Conservation (phyloP, 495 filamentous ascomycete species). For the Achaetomiella virescens region DNA sequence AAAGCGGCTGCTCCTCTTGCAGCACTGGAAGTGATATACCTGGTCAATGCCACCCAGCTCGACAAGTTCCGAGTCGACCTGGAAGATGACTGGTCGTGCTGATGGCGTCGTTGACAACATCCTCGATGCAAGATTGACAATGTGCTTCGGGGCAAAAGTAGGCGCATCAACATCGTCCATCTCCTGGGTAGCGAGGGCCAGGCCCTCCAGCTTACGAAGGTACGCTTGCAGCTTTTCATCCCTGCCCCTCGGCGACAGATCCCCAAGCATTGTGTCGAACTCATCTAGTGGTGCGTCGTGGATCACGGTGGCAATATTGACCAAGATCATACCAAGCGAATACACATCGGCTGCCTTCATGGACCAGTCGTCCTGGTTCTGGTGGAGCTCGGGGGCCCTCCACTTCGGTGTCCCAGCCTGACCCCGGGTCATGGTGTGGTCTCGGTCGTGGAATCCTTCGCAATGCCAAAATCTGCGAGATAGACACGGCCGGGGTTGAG, state of each 20-base stretch:
- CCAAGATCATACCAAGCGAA: constrained; percentile 31
- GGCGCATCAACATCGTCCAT: constrained; percentile 26
- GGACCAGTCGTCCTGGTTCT: constrained; percentile 27
- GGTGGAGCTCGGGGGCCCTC: constrained; percentile 32
- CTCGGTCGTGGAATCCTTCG: constrained; percentile 30
- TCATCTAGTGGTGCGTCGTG: constrained; percentile 26
- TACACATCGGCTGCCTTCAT: constrained; percentile 35
- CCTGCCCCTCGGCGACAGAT: constrained; percentile 19
- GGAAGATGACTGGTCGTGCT: constrained; percentile 24
- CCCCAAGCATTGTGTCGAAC: constrained; percentile 31
- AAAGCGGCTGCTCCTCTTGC: constrained; percentile 29
- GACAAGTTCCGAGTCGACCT: constrained; percentile 29
- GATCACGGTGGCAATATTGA: constrained; percentile 32
- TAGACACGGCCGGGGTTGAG: constrained; percentile 33
- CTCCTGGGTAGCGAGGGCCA: constrained; percentile 27
- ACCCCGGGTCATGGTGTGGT: constrained; percentile 32
- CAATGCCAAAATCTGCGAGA: constrained; percentile 40
- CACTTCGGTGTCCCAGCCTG: constrained; percentile 31
- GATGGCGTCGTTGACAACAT: constrained; percentile 30
- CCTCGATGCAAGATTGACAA: constrained; percentile 25
- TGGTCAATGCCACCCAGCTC: constrained; percentile 39
- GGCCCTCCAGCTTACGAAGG: constrained; percentile 19
- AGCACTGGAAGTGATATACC: constrained; percentile 37
- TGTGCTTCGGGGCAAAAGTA: constrained; percentile 31
- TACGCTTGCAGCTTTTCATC: constrained; percentile 25